Conservation (phyloP, 805 yeast species). For the Vanderwaltozyma verrucispora region DNA sequence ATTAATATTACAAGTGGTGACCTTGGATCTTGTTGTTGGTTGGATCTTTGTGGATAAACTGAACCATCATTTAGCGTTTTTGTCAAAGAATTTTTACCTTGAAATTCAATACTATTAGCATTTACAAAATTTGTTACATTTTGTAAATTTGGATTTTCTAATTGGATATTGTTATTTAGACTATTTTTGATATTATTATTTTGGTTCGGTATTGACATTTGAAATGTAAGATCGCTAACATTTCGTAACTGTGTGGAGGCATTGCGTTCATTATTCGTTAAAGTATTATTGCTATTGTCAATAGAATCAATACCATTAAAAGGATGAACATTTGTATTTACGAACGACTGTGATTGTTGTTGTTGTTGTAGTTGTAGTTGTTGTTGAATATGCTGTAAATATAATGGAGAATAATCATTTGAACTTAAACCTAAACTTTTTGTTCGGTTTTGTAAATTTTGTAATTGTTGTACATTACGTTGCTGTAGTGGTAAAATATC, state of each 20-base stretch:
- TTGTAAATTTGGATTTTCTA: background rate
- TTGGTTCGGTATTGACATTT: background rate
- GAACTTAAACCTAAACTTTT: slow-evolving; percentile 1
- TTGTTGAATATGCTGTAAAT: slow-evolving; percentile 2
- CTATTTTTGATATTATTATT: no score
- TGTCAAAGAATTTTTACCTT: background rate
- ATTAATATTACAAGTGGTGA: slow-evolving; percentile 41
- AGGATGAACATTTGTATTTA: background rate
- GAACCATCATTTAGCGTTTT: background rate
- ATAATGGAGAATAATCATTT: background rate
- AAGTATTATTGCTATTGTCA: background rate
- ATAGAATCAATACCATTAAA: background rate
- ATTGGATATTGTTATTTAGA: background rate
- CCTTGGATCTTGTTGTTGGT: slow-evolving; percentile 30
- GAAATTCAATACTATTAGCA: slow-evolving; percentile 1
- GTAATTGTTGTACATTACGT: slow-evolving; percentile 37
- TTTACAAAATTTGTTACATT: background rate
- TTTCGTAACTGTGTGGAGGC: background rate
- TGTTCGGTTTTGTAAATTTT: slow-evolving; percentile 25
- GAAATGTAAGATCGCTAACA: background rate
- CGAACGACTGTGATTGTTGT: background rate
- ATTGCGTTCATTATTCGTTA: no score
- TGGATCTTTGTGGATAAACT: background rate
- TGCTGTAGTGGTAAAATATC: slow-evolving; percentile 32
- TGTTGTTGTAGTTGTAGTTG: background rate